Evolutionary conservation across 169 alveolate genomes (phyloP), one percentile per base, ranked within the genome.

Genomic region (Neospora caninum): DNA sequence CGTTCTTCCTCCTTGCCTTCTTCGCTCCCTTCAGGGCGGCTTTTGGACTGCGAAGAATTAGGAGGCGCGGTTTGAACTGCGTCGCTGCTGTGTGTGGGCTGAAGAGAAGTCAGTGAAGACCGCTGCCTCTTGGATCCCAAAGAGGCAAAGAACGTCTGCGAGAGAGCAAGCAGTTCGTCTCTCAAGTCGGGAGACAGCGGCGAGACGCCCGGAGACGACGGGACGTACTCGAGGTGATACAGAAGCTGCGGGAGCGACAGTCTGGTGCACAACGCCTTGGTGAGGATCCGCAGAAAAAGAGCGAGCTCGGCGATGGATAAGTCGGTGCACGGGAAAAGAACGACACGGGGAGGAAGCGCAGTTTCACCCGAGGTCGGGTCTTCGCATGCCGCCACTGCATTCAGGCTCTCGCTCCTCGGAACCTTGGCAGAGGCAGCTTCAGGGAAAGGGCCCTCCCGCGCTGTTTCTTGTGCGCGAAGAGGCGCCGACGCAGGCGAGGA

Each of bases 191-290:
- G 31, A 27, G 73, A 64, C 34, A 27, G 25, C 16, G n/a, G 7
- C 34, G 73, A 0, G 16, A 22, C 16, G 31, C 20, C 73, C 73
- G 73, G 31, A 27, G 73, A 64, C 34, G 86, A 20, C 25, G 89
- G 34, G 67, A 49, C 64, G 25, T 82, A 82, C 64, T 82, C 89
- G 41, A 82, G 89, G 67, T 82, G 89, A 13, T 41, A 42, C 34
- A 82, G 89, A 7, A 82, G 29, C 89, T 82, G 89, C 34, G 89
- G 89, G 10, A 82, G 67, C 1, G 89, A 82, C 9, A 82, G 89
- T 20, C 67, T 7, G 38, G 54, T 82, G 89, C 89, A 82, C 25
- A 82, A 67, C 34, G 64, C 41, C 64, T 42, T 82, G 39, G 64
- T 42, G n/a, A 82, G 67, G 69, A 38, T 4, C n/a, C 89, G 53